These are phyloP conservation scores for Aureobasidium lini DNA, from an alignment of 2,329 filamentous ascomycete species.

Conservation along the genomic window DNA sequence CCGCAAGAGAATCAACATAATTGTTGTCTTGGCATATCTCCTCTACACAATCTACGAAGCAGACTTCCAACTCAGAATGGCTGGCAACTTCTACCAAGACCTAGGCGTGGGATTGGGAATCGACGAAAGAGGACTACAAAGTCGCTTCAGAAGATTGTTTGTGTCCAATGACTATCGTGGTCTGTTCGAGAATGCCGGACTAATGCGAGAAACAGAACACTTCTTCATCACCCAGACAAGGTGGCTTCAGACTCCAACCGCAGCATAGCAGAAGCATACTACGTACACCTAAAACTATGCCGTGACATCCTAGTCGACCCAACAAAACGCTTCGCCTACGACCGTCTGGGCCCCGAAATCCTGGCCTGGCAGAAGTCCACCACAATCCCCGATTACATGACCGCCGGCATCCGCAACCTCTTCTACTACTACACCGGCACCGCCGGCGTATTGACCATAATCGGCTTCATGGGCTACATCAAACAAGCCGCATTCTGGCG, in stretches of 20 bases:
- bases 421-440: slow-evolving; percentile 55
- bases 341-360: slow-evolving; percentile 73
- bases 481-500: slow-evolving; percentile 55
- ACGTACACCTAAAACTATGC: slow-evolving; percentile 75
- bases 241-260: slow-evolving; percentile 35
- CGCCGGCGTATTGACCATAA: slow-evolving; percentile 50
- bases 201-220: no score
- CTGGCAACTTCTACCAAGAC: slow-evolving; percentile 70
- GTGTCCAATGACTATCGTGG: no score
- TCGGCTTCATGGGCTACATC: slow-evolving; percentile 60
- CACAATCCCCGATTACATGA: slow-evolving; percentile 66
- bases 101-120: slow-evolving; percentile 64
- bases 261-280: slow-evolving; percentile 47
- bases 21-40: slow-evolving; percentile 77
- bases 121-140: slow-evolving; percentile 70
- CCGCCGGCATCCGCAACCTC: slow-evolving; percentile 54
- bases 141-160: slow-evolving; percentile 74
- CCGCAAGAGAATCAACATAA: slow-evolving; percentile 73
- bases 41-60: slow-evolving; percentile 89
- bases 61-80: slow-evolving; percentile 66
- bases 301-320: slow-evolving; percentile 76
- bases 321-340: slow-evolving; percentile 75
- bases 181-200: no score
- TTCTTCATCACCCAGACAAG: slow-evolving; percentile 79
- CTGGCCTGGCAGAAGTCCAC: slow-evolving; percentile 57